A percentile compares a stretch with the other conserved stretches of the same genome.
Evolutionary conservation across 202 grass and related monocot genomes (phyloP).

Genomic region (Zizania palustris): DNA sequence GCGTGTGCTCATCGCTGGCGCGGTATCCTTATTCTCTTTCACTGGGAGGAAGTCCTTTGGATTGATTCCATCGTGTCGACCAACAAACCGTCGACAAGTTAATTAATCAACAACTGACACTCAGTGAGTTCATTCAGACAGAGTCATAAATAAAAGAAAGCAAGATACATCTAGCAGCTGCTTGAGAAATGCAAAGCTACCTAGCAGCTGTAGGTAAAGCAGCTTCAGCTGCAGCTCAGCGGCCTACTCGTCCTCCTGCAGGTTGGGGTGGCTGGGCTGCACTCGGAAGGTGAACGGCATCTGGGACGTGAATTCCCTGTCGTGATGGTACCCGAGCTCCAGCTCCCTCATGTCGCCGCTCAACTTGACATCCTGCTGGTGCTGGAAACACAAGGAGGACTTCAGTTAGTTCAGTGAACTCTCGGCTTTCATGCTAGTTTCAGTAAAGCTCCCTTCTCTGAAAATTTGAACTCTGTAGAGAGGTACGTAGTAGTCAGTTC

Average conservation of each 20-base stretch:
- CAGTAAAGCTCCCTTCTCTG: neutral
- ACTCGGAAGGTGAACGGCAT: conserved; percentile 85
- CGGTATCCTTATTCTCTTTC: no score
- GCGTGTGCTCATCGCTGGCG: no score
- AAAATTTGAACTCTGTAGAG: conserved; percentile 9
- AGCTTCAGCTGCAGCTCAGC: conserved; percentile 27
- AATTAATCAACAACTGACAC: neutral
- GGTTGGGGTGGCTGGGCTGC: conserved; percentile 87
- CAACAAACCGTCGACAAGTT: no score
- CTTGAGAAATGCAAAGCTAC: conserved; percentile 17
- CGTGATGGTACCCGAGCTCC: conserved; percentile 71
- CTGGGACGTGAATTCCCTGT: conserved; percentile 71
- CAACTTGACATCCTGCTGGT: conserved; percentile 50
- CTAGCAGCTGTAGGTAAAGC: conserved; percentile 17
- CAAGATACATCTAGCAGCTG: conserved; percentile 27
- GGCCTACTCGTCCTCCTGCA: conserved; percentile 68
- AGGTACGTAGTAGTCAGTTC: neutral
- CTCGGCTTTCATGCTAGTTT: conserved; percentile 19
- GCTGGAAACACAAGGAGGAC: conserved; percentile 19
- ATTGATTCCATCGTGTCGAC: no score
- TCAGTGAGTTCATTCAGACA: conserved; percentile 36
- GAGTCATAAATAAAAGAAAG: conserved; percentile 24
- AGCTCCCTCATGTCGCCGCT: conserved; percentile 64
- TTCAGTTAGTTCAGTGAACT: conserved; percentile 14
- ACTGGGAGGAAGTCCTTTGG: no score